Evolutionary conservation across 768 basidiomycete genomes (phyloP).

Genomic region (Suillus subaureus): DNA sequence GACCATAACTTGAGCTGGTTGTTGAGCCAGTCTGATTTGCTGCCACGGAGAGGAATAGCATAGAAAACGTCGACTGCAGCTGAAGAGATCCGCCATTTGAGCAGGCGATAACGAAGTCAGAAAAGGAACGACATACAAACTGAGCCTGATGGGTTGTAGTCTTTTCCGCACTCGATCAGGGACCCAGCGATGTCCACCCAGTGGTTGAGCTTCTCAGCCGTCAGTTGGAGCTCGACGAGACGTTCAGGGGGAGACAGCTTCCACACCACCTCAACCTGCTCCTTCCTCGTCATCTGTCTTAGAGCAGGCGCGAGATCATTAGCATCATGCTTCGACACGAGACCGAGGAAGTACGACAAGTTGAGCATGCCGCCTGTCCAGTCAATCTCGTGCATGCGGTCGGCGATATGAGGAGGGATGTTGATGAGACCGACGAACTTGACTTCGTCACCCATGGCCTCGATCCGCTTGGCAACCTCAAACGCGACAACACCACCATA

Average conservation of each 20-base stretch:
- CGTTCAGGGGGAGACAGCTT: conserved; percentile 30
- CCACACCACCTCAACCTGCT: conserved; percentile 30
- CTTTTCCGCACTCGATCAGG: conserved; percentile 34
- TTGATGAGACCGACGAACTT: conserved; percentile 39
- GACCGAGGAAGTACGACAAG: conserved; percentile 43
- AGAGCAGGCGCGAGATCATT: conserved; percentile 23
- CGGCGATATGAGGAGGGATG: conserved; percentile 39
- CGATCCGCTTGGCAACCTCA: conserved; percentile 37
- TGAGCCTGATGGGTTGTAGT: conserved; percentile 26
- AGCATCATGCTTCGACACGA: conserved; percentile 31
- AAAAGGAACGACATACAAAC: conserved; percentile 24
- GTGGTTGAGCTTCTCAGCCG: conserved; percentile 25
- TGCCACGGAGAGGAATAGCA: conserved; percentile 30
- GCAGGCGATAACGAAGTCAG: background rate
- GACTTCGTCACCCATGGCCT: conserved; percentile 30
- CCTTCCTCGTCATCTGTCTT: conserved; percentile 21
- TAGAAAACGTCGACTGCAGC: conserved; percentile 30
- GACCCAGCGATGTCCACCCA: conserved; percentile 34
- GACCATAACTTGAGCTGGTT: conserved; percentile 30
- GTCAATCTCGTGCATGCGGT: conserved; percentile 43
- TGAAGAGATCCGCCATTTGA: conserved; percentile 7
- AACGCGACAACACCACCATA: conserved; percentile 41
- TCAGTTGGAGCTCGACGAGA: conserved; percentile 30
- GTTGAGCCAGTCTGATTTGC: conserved; percentile 32
- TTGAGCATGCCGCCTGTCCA: conserved; percentile 45